These are phyloP conservation scores for Nakataea oryzae DNA, from an alignment of 2,329 filamentous ascomycete genomes.

Conservation along the genomic window DNA sequence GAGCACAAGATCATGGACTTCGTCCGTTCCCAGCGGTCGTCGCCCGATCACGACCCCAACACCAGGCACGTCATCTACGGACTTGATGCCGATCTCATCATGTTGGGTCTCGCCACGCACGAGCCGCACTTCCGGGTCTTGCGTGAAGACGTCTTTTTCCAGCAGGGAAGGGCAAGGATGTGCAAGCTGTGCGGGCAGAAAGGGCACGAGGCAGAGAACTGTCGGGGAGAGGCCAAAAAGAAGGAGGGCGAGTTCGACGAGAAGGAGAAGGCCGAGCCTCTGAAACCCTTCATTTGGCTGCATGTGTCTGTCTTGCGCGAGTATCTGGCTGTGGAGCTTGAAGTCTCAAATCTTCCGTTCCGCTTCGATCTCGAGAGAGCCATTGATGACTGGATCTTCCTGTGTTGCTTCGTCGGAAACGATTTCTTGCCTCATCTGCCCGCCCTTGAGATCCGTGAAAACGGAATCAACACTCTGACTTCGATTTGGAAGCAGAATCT, in stretches of 20 bases:
- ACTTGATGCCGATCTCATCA: slow-evolving; percentile 94
- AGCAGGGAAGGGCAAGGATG: slow-evolving; percentile 70
- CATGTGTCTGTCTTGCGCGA: slow-evolving; percentile 87
- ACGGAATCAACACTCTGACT: slow-evolving; percentile 91
- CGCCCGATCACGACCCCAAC: slow-evolving; percentile 88
- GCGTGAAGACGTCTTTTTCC: slow-evolving; percentile 91
- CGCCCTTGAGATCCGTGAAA: slow-evolving; percentile 93
- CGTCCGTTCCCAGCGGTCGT: slow-evolving; percentile 82
- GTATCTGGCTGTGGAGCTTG: slow-evolving; percentile 83
- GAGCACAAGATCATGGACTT: slow-evolving; percentile 99
- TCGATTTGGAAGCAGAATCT: slow-evolving; percentile 96
- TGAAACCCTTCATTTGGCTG: slow-evolving; percentile 97
- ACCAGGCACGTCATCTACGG: slow-evolving; percentile 98
- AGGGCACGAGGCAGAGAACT: slow-evolving; percentile 82
- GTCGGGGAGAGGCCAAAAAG: slow-evolving; percentile 66
- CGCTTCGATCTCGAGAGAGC: slow-evolving; percentile 88
- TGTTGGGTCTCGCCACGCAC: slow-evolving; percentile 93
- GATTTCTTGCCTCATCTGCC: slow-evolving; percentile 96
- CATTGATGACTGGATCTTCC: slow-evolving; percentile 96
- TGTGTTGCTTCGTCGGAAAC: slow-evolving; percentile 98
- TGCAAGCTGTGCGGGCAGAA: slow-evolving; percentile 88
- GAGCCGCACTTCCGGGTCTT: slow-evolving; percentile 95
- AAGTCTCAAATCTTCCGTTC: slow-evolving; percentile 74
- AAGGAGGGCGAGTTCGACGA: slow-evolving; percentile 74
- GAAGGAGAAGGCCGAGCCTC: slow-evolving; percentile 56